These are phyloP conservation scores for Dictyophora rubrovolvata DNA, from an alignment of 768 basidiomycete genomes.

Conservation along the genomic window DNA sequence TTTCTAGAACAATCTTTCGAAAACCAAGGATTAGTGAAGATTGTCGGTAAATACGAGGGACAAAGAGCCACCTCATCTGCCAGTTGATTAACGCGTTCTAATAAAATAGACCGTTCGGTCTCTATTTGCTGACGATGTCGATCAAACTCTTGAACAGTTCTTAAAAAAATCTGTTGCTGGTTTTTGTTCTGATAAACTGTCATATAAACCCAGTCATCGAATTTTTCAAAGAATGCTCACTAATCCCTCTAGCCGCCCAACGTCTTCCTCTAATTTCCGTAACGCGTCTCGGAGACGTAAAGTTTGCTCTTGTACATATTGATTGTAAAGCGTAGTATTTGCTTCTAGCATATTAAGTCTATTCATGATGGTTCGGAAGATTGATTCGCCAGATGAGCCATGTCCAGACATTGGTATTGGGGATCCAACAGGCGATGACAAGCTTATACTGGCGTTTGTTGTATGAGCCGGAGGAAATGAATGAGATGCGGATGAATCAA, in stretches of 20 bases:
- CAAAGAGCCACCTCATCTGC: conserved; percentile 58
- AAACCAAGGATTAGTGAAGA: not conserved
- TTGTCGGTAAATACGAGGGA: not conserved
- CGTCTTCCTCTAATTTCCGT: conserved; percentile 62
- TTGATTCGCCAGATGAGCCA: conserved; percentile 64
- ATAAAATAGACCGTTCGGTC: conserved; percentile 56
- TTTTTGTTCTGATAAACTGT: conserved; percentile 43
- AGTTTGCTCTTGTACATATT: conserved; percentile 88
- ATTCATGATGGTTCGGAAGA: conserved; percentile 95
- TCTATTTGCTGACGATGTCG: conserved; percentile 56
- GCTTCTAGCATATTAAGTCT: conserved; percentile 75
- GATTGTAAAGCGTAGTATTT: conserved; percentile 74
- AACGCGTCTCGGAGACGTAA: conserved; percentile 64
- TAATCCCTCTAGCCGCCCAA: conserved; percentile 66
- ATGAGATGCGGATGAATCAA: not conserved
- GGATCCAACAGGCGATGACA: conserved; percentile 11
- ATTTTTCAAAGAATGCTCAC: conserved; percentile 34
- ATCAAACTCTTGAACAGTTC: conserved; percentile 58
- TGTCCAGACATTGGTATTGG: conserved; percentile 6
- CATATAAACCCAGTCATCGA: not conserved
- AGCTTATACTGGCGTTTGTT: conserved; percentile 14
- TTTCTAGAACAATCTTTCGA: conserved; percentile 70
- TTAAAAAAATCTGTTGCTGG: conserved; percentile 57
- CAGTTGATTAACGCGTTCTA: conserved; percentile 62
- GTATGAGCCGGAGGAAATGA: conserved; percentile 7